Evolutionary conservation across 1,284 basidiomycete species (phyloP), one percentile per base, ranked within the genome.

Genomic region (Anthracocystis walkeri): DNA sequence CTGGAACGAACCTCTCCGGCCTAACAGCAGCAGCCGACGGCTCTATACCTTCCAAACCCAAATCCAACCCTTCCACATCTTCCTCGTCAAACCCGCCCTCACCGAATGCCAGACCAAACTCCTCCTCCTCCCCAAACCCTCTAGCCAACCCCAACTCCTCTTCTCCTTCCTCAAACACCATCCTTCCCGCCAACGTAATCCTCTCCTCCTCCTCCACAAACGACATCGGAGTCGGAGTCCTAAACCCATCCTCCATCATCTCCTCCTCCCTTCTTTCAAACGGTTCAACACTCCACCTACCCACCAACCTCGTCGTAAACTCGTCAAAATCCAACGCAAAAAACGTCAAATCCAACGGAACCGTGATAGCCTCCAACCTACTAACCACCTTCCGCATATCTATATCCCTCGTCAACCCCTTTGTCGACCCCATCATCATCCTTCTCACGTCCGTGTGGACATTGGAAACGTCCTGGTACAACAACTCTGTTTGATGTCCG

Each of bases 271-370:
- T 31, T 20, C 27, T 20, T 6, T 52, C 49, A 3, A 21, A 20
- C 4, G 62, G 67, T 41, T 69, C 65, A 2, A 68, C 41, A 38
- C 68, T 70, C 53, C 59, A 67, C 6, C 63, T 42, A 7, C 38
- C 40, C 46, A 50, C 1, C 58, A 65, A n/a, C 3, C 44, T 45
- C 4, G 25, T 23, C 7, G 54, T 38, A 4, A 53, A 20, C 2
- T 27, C 29, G 21, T 80, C 69, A 29, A 78, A 71, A 23, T 78
- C 76, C n/a, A 75, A 33, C 16, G 66, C 53, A 44, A 68, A 79
- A 25, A 74, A 77, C 7, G 68, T 55, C 38, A 59, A 2, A 23
- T 78, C 66, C 25, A 69, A 12, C 4, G 53, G 55, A 29, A 78
- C 31, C n/a, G 75, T 78, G 16, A 78, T 74, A 25, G 66, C 61